These are phyloP conservation scores for Canna indica DNA, from an alignment of 176 grass and related monocot genomes.

Conservation along the genomic window DNA sequence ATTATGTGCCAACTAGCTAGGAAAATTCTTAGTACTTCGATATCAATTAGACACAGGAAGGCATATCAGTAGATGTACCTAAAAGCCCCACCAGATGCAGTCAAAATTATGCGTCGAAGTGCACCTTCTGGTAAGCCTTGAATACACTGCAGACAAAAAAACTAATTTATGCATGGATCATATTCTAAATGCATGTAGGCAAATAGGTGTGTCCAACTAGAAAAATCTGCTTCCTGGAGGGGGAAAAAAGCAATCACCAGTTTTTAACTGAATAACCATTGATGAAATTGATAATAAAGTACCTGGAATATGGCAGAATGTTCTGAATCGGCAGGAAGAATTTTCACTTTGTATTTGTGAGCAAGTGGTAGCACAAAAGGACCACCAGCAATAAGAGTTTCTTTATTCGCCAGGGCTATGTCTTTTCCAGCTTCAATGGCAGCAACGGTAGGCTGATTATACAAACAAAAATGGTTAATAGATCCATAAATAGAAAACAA, in stretches of 20 bases:
- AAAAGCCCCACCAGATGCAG: conserved; percentile 97
- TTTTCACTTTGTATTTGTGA: conserved; percentile 92
- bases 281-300: background rate
- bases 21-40: background rate
- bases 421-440: conserved; percentile 97
- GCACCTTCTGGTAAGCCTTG: conserved; percentile 85
- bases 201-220: background rate
- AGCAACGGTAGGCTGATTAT: conserved; percentile 73
- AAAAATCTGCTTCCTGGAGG: conserved; percentile 2
- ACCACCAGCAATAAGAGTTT: conserved; percentile 96
- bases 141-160: conserved; percentile 60
- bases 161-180: too few species aligned
- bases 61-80: conserved; percentile 30
- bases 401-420: conserved; percentile 95
- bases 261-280: background rate
- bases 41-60: background rate
- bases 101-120: conserved; percentile 85
- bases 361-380: conserved; percentile 98
- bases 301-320: conserved; percentile 99
- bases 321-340: conserved; percentile 99
- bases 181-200: background rate
- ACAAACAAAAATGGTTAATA: background rate
- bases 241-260: background rate
- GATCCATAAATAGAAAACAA: background rate
- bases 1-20: background rate